Base-by-base conservation (phyloP, 2,329 filamentous ascomycete genomes). In the Sarocladium oryzae region DNA sequence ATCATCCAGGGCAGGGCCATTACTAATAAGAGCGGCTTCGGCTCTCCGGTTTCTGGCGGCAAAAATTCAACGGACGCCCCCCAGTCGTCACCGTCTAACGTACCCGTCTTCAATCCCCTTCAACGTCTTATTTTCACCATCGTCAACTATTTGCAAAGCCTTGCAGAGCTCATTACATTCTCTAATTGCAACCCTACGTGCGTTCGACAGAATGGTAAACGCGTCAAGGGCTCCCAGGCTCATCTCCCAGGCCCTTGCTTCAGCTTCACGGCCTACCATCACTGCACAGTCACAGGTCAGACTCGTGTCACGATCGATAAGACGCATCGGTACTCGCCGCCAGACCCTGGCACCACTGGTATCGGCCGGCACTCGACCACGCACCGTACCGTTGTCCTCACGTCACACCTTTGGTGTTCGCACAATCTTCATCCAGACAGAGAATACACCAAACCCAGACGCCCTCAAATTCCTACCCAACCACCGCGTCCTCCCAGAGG, bases 341-440 rank as follows among this genome's bases (percentile, higher is more conserved):
- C 21, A 43, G 15, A n/a, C 20, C 15, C 16, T 11, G 4, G 5
- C 46, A 35, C 26, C 23, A 15, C 18, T 24, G 11, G 30, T 32
- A 24, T 37, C 46, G 9, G 16, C 43, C 9, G 43, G 8, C 26
- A 21, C 21, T 16, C 30, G 46, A 26, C 46, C 46, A 11, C 30
- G 30, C 4, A 36, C 32, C 18, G 20, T 20, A 18, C 10, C 41
- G 18, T n/a, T 28, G 18, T 26, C 24, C 28, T 37, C 33, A 13
- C 40, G 33, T 37, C 40, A 23, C 26, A n/a, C n/a, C 40, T 2
- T 36, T 23, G 71, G 71, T 48, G 66, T 66, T 54, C 85, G 92
- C 57, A 90, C 84, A 21, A 95, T 99, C 69, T 99, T 97, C 75
- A 99, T 99, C 64, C 93, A 99, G 72, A 97, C 92, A 4, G 92